Conservation (phyloP, 768 basidiomycete species). For the Suillus plorans region DNA sequence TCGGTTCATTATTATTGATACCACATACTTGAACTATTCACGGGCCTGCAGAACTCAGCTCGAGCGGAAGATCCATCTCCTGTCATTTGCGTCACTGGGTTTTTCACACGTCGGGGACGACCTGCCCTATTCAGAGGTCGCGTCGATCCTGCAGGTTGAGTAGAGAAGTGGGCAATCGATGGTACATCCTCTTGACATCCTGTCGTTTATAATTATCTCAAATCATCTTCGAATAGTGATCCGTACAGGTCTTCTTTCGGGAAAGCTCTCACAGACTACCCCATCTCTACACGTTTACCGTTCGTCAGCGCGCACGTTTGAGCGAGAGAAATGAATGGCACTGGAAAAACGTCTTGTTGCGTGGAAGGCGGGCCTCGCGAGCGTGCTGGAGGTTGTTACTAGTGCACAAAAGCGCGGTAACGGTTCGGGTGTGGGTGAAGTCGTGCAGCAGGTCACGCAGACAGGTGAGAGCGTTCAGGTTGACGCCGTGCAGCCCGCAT, state of each 20-base stretch:
- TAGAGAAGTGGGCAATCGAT: slow-evolving; percentile 89
- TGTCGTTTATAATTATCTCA: slow-evolving; percentile 1
- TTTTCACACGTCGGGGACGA: slow-evolving; percentile 77
- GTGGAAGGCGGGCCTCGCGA: slow-evolving; percentile 74
- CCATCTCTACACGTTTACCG: slow-evolving; percentile 72
- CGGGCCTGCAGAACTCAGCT: slow-evolving; percentile 51
- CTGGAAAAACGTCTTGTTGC: slow-evolving; percentile 76
- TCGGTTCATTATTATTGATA: not conserved
- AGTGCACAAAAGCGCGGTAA: slow-evolving; percentile 47
- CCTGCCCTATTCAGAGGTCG: slow-evolving; percentile 61
- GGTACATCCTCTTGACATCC: slow-evolving; percentile 42
- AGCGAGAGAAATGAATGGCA: slow-evolving; percentile 74
- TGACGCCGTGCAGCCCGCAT: not conserved
- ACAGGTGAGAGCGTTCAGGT: not conserved
- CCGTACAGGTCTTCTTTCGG: slow-evolving; percentile 73
- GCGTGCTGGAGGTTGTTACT: slow-evolving; percentile 66
- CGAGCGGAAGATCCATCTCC: slow-evolving; percentile 76
- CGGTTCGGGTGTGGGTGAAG: slow-evolving; percentile 18
- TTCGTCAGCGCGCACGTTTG: slow-evolving; percentile 74
- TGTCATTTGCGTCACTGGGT: slow-evolving; percentile 74
- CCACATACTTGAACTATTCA: not conserved
- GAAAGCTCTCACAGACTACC: slow-evolving; percentile 80
- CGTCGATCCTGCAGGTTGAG: slow-evolving; percentile 61
- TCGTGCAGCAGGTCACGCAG: slow-evolving; percentile 16
- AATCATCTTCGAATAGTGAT: slow-evolving; percentile 51